Evolutionary conservation across 192 early-diverging fungal genomes (phyloP).

Genomic region (Coemansia javaensis): DNA sequence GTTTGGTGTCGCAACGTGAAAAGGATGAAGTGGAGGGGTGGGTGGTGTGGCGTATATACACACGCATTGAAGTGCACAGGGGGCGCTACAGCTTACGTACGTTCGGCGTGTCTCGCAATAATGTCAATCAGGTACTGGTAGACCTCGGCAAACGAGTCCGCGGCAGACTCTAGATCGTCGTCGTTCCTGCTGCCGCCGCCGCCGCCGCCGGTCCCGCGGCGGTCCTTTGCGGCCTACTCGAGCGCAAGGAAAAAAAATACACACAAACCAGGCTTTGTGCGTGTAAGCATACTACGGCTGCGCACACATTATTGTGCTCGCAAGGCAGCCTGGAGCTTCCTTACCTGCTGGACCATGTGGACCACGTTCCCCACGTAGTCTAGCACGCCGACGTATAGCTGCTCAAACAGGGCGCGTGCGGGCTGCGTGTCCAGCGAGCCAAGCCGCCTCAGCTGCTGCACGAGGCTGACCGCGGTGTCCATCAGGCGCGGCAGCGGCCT

Average conservation of each 20-base stretch:
- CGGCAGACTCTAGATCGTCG: slow-evolving; percentile 13
- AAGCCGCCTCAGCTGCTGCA: slow-evolving; percentile 34
- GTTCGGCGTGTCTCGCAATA: slow-evolving; percentile 41
- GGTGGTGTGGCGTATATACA: no score
- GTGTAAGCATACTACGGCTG: neutral
- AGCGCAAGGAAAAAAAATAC: neutral
- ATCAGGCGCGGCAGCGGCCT: slow-evolving; percentile 11
- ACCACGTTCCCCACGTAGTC: slow-evolving; percentile 32
- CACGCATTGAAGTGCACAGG: neutral
- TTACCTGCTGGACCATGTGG: slow-evolving; percentile 21
- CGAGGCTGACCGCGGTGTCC: slow-evolving; percentile 29
- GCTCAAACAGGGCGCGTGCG: slow-evolving; percentile 20
- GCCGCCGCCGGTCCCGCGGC: no score
- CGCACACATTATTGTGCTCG: no score
- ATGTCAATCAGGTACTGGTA: slow-evolving; percentile 46
- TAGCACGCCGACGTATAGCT: slow-evolving; percentile 21
- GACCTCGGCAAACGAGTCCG: slow-evolving; percentile 26
- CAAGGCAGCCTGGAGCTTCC: no score
- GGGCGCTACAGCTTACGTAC: slow-evolving; percentile 33
- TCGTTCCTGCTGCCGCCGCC: neutral
- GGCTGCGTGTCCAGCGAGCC: slow-evolving; percentile 15
- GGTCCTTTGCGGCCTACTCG: no score
- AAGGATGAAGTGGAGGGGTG: no score
- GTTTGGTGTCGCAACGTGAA: no score
- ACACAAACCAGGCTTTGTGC: neutral